Evolutionary conservation across 352 stramenopile genomes (phyloP), one percentile per base, ranked within the genome.

Genomic region (Pythium aristosporum): DNA sequence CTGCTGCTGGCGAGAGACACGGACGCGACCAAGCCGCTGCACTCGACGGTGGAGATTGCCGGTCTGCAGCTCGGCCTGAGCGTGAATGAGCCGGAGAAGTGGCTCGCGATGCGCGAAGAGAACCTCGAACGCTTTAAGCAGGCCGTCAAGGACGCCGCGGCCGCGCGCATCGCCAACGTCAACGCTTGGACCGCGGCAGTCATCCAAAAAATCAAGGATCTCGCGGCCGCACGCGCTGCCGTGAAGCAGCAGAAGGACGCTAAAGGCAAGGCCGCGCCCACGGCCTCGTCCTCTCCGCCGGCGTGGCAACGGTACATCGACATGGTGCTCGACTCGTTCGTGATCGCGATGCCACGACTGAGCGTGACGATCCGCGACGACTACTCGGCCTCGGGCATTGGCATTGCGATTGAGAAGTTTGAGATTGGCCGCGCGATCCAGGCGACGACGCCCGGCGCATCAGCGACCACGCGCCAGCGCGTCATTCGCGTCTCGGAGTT

Each of bases 251-350:
- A 70, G n/a, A 54, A 63, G 36, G 7, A 57, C n/a, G 42, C 50
- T 18, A 65, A 21, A 36, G 30, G 23, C 30, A 8, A 30, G 18
- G 25, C 56, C 16, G 21, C 32, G 10, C 32, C 58, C 2, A 9
- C 43, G 0, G 36, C 60, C 23, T 0, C 11, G 34, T 39, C 34
- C 1, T 39, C 34, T 39, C 70, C 77, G 50, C 71, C 83, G 52
- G 73, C 76, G 48, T 91, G 82, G 82, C 80, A 92, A 30, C 21
- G 64, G 41, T 69, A 75, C 25, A 53, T 91, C 42, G 85, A 94
- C 71, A 65, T 79, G 42, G 58, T 91, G 51, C 68, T 94, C 48
- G 83, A 94, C 53, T 90, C 83, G 50, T 88, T 92, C 53, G 72
- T 73, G 30, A 80, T 91, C 41, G 64, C 71, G 10, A 55, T 91